Evolutionary conservation across 2,329 filamentous ascomycete genomes (phyloP), one percentile per base, ranked within the genome.

Genomic region (Plectosphaerella plurivora): DNA sequence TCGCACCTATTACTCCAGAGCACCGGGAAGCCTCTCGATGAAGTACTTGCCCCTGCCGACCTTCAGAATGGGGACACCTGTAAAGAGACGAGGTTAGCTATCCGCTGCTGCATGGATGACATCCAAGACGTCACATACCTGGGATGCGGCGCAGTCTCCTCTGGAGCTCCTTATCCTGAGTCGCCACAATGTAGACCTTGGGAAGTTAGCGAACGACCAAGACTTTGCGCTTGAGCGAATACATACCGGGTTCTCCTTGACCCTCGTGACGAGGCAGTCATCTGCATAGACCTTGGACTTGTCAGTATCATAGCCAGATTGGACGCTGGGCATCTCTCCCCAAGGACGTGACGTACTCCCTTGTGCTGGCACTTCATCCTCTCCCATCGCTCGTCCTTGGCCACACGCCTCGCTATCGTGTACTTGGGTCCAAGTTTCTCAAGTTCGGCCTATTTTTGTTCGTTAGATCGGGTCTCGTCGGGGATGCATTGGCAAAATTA

Each of bases 341-440:
- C 28, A 2, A 12, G 33, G 15, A 15, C 4, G 12, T 11, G n/a
- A 36, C 48, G 24, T 0, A 82, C 86, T 44, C 91, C 91, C 70
- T 91, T 93, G 75, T 97, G 94, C 61, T 93, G 89, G 69, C 94
- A 99, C 65, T 87, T 83, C 47, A 96, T 72, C 49, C 92, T 75
- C 67, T 93, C 86, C 82, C 90, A 97, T 55, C 93, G 76, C 69
- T 96, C 90, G 66, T 99, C 94, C 51, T 92, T 77, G 1, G 94
- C 94, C 50, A 97, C 91, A 14, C 88, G 78, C 52, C 96, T 71
- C 1, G 93, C 92, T 51, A 97, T 84, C 8, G 92, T 77, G 73
- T 96, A 99, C 66, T 94, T 94, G 3, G 84, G 83, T 0, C 93
- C 92, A 10, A 97, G 78, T 68, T 96, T 96, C 67, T 96, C 91